These are phyloP conservation scores for Phyllosticta ampelicida DNA, from an alignment of 2,329 filamentous ascomycete genomes.

Conservation along the genomic window DNA sequence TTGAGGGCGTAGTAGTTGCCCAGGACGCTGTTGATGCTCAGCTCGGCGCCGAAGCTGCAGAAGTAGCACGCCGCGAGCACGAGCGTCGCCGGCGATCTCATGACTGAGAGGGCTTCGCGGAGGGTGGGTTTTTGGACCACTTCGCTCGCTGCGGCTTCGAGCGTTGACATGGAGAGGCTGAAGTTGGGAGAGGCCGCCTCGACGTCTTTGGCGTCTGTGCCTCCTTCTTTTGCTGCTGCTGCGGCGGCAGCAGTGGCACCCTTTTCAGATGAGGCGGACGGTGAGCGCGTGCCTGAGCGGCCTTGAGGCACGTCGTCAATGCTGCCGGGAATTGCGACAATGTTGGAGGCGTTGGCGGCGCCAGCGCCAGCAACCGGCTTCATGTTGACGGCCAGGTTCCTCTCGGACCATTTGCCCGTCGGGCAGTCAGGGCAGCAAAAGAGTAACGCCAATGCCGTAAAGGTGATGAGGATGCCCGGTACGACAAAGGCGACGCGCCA, in stretches of 20 bases:
- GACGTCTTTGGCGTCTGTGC: conserved; percentile 39
- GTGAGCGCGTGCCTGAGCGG: conserved; percentile 18
- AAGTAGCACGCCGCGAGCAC: conserved; percentile 46
- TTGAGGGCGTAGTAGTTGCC: conserved; percentile 48
- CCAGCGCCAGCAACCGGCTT: conserved; percentile 42
- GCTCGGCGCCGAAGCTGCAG: conserved; percentile 50
- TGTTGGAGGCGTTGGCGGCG: conserved; percentile 42
- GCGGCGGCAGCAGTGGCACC: too few species aligned
- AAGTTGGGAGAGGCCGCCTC: conserved; percentile 31
- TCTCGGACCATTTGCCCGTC: conserved; percentile 68
- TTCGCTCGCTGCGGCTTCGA: conserved; percentile 49
- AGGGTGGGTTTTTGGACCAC: conserved; percentile 50
- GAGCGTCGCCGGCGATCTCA: conserved; percentile 49
- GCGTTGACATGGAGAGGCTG: conserved; percentile 40
- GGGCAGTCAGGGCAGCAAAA: conserved; percentile 72
- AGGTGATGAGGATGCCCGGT: conserved; percentile 64
- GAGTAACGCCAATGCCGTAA: conserved; percentile 56
- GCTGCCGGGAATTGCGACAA: conserved; percentile 31
- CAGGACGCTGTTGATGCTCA: conserved; percentile 51
- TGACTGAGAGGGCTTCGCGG: conserved; percentile 49
- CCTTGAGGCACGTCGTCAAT: conserved; percentile 38
- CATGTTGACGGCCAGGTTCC: conserved; percentile 27
- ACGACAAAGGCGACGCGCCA: conserved; percentile 82
- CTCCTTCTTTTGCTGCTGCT: conserved; percentile 18
- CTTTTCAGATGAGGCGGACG: conserved; percentile 28